Conservation (phyloP, 257 asterid genomes). For the Sherardia arvensis region DNA sequence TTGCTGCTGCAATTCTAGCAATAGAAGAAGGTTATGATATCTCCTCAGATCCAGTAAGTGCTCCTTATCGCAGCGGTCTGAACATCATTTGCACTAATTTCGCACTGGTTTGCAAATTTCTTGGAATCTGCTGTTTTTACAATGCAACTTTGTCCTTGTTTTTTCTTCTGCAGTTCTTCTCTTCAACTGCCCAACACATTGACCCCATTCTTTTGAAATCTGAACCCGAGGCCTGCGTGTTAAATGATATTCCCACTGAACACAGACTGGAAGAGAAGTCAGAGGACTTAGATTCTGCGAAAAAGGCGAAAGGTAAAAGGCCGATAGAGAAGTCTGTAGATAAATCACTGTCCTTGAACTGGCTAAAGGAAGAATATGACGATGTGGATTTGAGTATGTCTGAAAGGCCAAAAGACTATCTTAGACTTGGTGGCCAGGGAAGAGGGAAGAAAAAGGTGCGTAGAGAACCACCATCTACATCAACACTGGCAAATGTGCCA, state of each 20-base stretch:
- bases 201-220: conserved; percentile 32
- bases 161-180: conserved; percentile 26
- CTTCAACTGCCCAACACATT: conserved; percentile 13
- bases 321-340: conserved; percentile 38
- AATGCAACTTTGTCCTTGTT: background rate
- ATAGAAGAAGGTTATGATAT: conserved; percentile 29
- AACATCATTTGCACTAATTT: background rate
- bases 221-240: conserved; percentile 53
- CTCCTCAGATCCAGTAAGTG: conserved; percentile 34
- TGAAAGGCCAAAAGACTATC: conserved; percentile 34
- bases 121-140: background rate
- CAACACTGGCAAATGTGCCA: conserved; percentile 29
- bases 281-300: conserved; percentile 30
- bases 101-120: background rate
- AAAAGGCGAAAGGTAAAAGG: conserved; percentile 59
- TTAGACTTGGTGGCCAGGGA: conserved; percentile 16
- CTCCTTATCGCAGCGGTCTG: background rate
- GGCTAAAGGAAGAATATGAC: conserved; percentile 47
- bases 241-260: conserved; percentile 25
- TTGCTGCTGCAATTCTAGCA: conserved; percentile 60
- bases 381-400: conserved; percentile 22
- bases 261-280: conserved; percentile 4
- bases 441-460: conserved; percentile 21
- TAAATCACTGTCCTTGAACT: conserved; percentile 31
- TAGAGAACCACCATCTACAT: conserved; percentile 25